Evolutionary conservation across 768 basidiomycete species (phyloP).

Genomic region (Lepiota subincarnata): DNA sequence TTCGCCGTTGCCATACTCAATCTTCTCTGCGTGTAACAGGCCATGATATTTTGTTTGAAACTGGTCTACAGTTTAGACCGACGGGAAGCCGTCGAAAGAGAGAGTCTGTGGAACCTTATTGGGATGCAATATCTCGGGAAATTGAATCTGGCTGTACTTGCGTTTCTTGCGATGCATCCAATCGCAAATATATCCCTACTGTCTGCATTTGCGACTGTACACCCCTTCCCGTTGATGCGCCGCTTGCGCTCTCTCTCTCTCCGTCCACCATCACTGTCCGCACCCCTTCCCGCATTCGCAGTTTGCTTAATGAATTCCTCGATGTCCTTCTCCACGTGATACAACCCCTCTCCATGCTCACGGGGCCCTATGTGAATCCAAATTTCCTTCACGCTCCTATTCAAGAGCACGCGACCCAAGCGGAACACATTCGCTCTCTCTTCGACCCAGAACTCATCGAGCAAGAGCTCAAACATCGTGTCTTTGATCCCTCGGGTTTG

Average conservation of each 20-base stretch:
- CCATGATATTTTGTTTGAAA: slow-evolving; percentile 87
- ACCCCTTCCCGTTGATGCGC: slow-evolving; percentile 1
- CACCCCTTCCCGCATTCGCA: slow-evolving; percentile 67
- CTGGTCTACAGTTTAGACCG: slow-evolving; percentile 78
- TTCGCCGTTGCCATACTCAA: slow-evolving; percentile 12
- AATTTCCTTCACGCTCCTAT: slow-evolving; percentile 56
- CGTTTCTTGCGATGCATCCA: slow-evolving; percentile 58
- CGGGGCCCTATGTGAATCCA: slow-evolving; percentile 57
- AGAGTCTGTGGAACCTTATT: slow-evolving; percentile 76
- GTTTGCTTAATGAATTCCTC: slow-evolving; percentile 70
- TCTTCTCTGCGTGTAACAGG: slow-evolving; percentile 38
- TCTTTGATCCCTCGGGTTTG: slow-evolving; percentile 77
- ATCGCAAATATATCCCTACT: slow-evolving; percentile 50
- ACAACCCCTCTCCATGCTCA: slow-evolving; percentile 65
- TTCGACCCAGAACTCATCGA: slow-evolving; percentile 82
- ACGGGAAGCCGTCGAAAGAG: slow-evolving; percentile 70
- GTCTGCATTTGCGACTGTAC: slow-evolving; percentile 45
- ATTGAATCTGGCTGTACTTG: slow-evolving; percentile 82
- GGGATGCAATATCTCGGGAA: slow-evolving; percentile 77
- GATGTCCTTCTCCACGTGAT: slow-evolving; percentile 83
- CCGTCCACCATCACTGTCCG: slow-evolving; percentile 52
- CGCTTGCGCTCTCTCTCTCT: slow-evolving; percentile 23
- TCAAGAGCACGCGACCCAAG: slow-evolving; percentile 59
- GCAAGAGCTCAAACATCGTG: slow-evolving; percentile 71
- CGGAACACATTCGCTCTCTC: slow-evolving; percentile 62